Percentiles rank a stretch among this genome's conserved stretches.
These are phyloP conservation scores for Cantharellus cinnabarinus DNA, from an alignment of 768 basidiomycete genomes.

Conservation along the genomic window DNA sequence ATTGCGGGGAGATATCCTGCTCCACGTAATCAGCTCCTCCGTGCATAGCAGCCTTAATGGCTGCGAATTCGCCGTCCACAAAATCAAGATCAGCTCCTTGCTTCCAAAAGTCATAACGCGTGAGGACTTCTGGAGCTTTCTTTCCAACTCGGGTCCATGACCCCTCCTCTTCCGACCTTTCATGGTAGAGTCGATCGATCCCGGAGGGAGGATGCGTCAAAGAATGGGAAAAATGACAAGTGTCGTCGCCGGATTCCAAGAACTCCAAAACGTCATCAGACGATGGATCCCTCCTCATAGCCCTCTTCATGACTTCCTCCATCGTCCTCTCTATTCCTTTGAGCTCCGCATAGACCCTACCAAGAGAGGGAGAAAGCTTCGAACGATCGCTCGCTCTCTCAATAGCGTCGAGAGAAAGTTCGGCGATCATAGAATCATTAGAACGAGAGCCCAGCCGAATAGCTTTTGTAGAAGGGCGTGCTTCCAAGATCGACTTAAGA, in stretches of 20 bases:
- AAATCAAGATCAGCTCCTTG: conserved; percentile 28
- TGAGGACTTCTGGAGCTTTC: conserved; percentile 14
- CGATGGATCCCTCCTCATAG: background rate
- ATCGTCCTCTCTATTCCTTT: conserved; percentile 30
- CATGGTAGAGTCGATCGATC: conserved; percentile 20
- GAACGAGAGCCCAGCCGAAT: conserved; percentile 41
- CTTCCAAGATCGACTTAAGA: conserved; percentile 42
- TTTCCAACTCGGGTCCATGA: background rate
- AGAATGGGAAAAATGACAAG: too few relatives aligned
- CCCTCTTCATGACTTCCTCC: conserved; percentile 23
- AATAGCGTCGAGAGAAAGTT: conserved; percentile 39
- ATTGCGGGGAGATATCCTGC: too few relatives aligned
- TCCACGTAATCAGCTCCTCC: too few relatives aligned
- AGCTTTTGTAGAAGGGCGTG: conserved; percentile 37
- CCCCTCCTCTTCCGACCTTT: conserved; percentile 14
- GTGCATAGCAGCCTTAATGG: too few relatives aligned
- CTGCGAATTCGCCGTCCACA: background rate
- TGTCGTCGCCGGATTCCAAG: background rate
- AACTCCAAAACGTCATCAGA: background rate
- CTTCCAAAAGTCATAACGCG: conserved; percentile 26
- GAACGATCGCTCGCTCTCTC: conserved; percentile 26
- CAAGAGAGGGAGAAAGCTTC: conserved; percentile 20
- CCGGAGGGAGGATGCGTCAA: conserved; percentile 28
- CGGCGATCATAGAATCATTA: conserved; percentile 13
- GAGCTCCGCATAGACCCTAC: conserved; percentile 19